Base-by-base conservation (phyloP, 805 yeast genomes). In the Candida ortonii region DNA sequence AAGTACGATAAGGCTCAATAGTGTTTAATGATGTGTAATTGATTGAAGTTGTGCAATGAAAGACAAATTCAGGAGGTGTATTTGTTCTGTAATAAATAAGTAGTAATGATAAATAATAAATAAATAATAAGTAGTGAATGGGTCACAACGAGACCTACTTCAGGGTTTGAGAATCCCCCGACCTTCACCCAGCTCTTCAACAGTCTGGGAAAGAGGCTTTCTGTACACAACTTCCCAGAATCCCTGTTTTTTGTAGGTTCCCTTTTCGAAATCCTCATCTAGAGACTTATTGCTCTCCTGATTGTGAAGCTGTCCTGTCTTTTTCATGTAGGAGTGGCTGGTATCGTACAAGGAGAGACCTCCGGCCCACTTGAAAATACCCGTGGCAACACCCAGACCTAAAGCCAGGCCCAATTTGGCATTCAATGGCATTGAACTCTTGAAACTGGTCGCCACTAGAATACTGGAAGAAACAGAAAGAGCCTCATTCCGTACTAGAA, bases 211-310 rank as follows among this genome's bases (percentile, higher is more conserved):
- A 46, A 85, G 64, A 12, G 95, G 95, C 53, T 84, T 75, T 68
- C 95, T 80, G 65, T 78, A 75, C 56, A 78, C 76, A 22, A 80
- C 79, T 45, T 84, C 90, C 88, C 88, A 86, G 64, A 84, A 83
- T 23, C 79, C 79, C 53, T 75, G 80, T 38, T 56, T 65, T 41
- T 61, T 59, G 27, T 61, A 60, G 16, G 53, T 47, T 18, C 56
- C 55, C 27, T 51, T 49, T 9, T 47, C 50, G 30, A 49, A 46
- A 8, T 58, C 60, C 32, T 56, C 58, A 31, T 57, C 67, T 32
- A 65, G 48, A 14, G 61, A 61, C 39, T 58, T 57, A 39, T 57
- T 57, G 19, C 52, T 43, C 49, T 61, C 44, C 63, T 61, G 61
- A 60, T 69, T 68, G 25, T 62, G 53, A 22, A 60, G 64, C 46